Conservation (phyloP, 2,329 filamentous ascomycete genomes). For the Chaetoscypha palmicola region DNA sequence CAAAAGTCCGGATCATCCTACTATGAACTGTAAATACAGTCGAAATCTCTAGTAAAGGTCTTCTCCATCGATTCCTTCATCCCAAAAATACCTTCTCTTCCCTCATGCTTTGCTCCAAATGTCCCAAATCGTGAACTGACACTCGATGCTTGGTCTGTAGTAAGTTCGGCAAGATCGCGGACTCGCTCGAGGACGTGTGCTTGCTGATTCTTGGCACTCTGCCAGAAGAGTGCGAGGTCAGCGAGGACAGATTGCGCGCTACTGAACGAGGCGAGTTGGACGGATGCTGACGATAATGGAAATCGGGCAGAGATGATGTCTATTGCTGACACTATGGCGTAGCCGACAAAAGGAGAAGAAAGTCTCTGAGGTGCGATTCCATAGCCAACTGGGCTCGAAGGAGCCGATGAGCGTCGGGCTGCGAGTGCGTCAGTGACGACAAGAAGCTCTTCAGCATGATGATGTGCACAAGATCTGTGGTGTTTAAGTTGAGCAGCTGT, state of each 20-base stretch:
- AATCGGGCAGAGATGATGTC: slow-evolving; percentile 61
- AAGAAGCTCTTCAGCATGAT: slow-evolving; percentile 47
- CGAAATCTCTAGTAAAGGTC: slow-evolving; percentile 36
- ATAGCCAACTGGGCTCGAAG: slow-evolving; percentile 2
- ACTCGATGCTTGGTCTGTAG: slow-evolving; percentile 6
- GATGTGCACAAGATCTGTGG: slow-evolving; percentile 42
- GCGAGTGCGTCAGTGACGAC: slow-evolving; percentile 39
- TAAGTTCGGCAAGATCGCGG: slow-evolving; percentile 16
- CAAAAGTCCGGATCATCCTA: background rate
- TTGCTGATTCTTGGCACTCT: slow-evolving; percentile 44
- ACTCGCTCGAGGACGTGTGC: slow-evolving; percentile 21
- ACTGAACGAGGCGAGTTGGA: slow-evolving; percentile 47
- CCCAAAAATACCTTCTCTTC: slow-evolving; percentile 17
- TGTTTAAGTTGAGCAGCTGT: slow-evolving; percentile 36
- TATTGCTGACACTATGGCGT: slow-evolving; percentile 54
- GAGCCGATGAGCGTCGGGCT: slow-evolving; percentile 25
- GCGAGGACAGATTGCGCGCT: slow-evolving; percentile 48
- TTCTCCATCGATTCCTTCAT: slow-evolving; percentile 26
- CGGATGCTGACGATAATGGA: slow-evolving; percentile 41
- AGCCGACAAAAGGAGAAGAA: slow-evolving; percentile 56
- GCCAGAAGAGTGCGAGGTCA: slow-evolving; percentile 52
- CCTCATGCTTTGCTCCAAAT: slow-evolving; percentile 3
- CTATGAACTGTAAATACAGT: slow-evolving; percentile 26
- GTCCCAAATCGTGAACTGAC: slow-evolving; percentile 12
- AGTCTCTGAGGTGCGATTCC: slow-evolving; percentile 26